Evolutionary conservation across 768 basidiomycete genomes (phyloP).

Genomic region (Leccinum uliginosum): DNA sequence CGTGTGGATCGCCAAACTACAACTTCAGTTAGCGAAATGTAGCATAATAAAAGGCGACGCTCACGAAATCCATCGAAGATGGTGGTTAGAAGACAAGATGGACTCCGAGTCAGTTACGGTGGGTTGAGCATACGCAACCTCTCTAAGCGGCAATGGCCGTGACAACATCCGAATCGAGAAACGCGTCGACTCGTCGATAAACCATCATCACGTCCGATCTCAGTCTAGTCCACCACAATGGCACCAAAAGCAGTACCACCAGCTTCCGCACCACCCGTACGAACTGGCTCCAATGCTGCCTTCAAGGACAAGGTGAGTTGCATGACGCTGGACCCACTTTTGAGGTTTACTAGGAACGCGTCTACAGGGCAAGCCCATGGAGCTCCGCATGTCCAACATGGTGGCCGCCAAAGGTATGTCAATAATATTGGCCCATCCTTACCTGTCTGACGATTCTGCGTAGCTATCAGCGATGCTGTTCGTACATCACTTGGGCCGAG

Average conservation of each 20-base stretch:
- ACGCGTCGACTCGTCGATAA: conserved; percentile 14
- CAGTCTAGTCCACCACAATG: conserved; percentile 20
- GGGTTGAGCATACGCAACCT: conserved; percentile 25
- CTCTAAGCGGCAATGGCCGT: conserved; percentile 28
- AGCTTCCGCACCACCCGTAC: conserved; percentile 23
- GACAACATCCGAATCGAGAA: conserved; percentile 21
- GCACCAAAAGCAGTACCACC: conserved; percentile 19
- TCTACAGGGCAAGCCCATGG: conserved; percentile 92
- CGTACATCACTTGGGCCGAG: conserved; percentile 93
- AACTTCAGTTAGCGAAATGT: conserved; percentile 16
- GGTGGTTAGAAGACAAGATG: conserved; percentile 22
- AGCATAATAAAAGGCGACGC: conserved; percentile 4
- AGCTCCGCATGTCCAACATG: conserved; percentile 95
- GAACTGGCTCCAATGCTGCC: conserved; percentile 62
- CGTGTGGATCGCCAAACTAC: conserved; percentile 34
- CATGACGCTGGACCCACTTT: neutral
- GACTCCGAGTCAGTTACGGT: neutral
- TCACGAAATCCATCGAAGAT: conserved; percentile 37
- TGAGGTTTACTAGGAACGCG: conserved; percentile 22
- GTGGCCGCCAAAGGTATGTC: conserved; percentile 90
- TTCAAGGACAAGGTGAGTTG: conserved; percentile 79
- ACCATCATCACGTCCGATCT: conserved; percentile 12
- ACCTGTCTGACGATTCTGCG: conserved; percentile 6
- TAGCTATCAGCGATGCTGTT: conserved; percentile 97
- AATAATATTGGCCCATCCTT: neutral